Evolutionary conservation across 2,329 filamentous ascomycete species (phyloP), one percentile per base, ranked within the genome.

Genomic region (Paradendryphiella salina): DNA sequence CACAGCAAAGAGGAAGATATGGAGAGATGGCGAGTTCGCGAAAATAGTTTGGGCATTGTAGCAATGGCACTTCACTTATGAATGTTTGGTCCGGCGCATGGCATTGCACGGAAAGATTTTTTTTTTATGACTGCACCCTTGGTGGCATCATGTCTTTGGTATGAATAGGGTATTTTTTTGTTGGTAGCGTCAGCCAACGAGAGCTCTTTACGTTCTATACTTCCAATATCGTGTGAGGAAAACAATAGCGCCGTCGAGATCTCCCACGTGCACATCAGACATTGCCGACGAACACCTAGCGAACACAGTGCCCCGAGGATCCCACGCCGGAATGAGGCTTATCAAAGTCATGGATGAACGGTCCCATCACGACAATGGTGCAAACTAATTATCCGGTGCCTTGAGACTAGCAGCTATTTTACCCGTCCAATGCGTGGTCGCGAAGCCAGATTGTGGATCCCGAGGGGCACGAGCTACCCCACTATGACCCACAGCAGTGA

Each of bases 1-100:
- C 94, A 57, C 87, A 88, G 73, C 85, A 90, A 71, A 84, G 94
- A 79, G 94, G 94, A 40, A 81, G 89, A 58, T 97, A 96, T 76
- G 94, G 94, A 71, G 94, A 99, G 79, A 96, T 99, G 93, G 85
- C 85, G 43, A 86, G 83, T 70, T 82, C 81, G 57, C 63, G 70
- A 35, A 66, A 59, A 49, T 70, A 60, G 39, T 31, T 10, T 15
- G 28, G 14, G 21, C 15, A 28, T 40, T 14, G 49, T 11, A 21
- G 33, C 41, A 29, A 43, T 34, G 34, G 38, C 33, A 37, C 15
- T 48, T 42, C 18, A 44, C 34, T 35, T 15, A 23, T 17, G 8
- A 35, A 35, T 39, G 34, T 43, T 42, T 23, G 26, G 32, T 33
- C 28, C 43, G 44, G 49, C 49, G 44, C 28, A 48, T 48, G 45